Evolutionary conservation across 306 rosid genomes (phyloP), one percentile per base, ranked within the genome.

Genomic region (Begonia masoniana): DNA sequence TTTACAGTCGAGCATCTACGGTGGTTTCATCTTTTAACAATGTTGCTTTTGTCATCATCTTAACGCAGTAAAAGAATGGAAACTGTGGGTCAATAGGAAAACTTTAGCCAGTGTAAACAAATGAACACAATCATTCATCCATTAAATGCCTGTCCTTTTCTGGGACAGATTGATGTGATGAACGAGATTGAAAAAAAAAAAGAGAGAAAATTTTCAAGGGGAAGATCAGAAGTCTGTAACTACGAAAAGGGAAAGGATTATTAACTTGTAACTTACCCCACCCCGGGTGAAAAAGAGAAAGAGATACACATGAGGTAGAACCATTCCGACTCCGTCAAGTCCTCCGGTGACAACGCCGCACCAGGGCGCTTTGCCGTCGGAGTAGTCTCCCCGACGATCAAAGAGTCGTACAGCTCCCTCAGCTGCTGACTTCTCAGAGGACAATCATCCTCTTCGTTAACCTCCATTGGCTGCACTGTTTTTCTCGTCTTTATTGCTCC

Each of bases 251-350:
- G 24, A 2, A 21, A 31, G 39, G 39, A 31, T 31, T 31, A 31
- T 4, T 31, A 31, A 31, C 39, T 31, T 7, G 39, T 15, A 50
- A 77, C 75, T 73, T 84, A 89, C 97, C 96, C 99, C 15, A 81
- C 60, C 13, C 88, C 99, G 1, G 93, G 82, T 58, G 93, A 68
- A 52, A 86, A 91, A 15, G 99, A 77, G 82, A 86, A 91, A 3
- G 99, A 91, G 72, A 86, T 82, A 55, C 99, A 91, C 94, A 91
- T 81, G 86, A 91, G 62, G 68, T 91, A 91, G 79, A 91, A 91
- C 99, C 99, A 91, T 64, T 91, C 99, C 0, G 96, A 86, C 63
- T 91, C 94, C 0, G 96, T 91, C 47, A 91, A 56, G 80, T 91
- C 99, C 78, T 91, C 99, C 6, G 99, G 99, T 0, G 99, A 91